A percentile compares a stretch with the other conserved stretches of the same genome.
phyloP scores from a whole-genome alignment of 1,284 basidiomycete species.

The Wallemia mellicola region DNA sequence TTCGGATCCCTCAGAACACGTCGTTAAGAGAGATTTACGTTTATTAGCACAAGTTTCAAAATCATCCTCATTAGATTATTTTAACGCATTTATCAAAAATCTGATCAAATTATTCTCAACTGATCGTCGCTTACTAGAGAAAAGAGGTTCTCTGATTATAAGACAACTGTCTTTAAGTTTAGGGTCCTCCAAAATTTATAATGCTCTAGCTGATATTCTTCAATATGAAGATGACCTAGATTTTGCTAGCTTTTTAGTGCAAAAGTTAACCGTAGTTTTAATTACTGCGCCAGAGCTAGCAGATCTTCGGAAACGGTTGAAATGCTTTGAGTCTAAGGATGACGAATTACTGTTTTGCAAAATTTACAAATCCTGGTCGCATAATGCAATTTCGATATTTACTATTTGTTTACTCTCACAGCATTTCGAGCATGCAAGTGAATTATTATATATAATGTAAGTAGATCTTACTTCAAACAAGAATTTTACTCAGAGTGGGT shows the following conservation, averaged over 20 bases:
- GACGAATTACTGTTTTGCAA: slow-evolving; percentile 68
- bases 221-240: slow-evolving; percentile 59
- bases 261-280: slow-evolving; percentile 86
- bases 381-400: slow-evolving; percentile 89
- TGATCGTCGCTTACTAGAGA: slow-evolving; percentile 64
- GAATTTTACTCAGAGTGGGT: too few relatives aligned
- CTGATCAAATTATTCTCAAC: slow-evolving; percentile 83
- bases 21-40: slow-evolving; percentile 84
- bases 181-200: slow-evolving; percentile 83
- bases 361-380: slow-evolving; percentile 90
- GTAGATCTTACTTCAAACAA: too few relatives aligned
- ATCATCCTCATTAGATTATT: slow-evolving; percentile 76
- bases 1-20: slow-evolving; percentile 78
- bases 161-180: slow-evolving; percentile 78
- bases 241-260: slow-evolving; percentile 86
- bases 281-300: slow-evolving; percentile 84
- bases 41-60: slow-evolving; percentile 78
- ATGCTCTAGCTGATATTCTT: slow-evolving; percentile 80
- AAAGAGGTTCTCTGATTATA: slow-evolving; percentile 79
- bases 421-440: slow-evolving; percentile 94
- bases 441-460: slow-evolving; percentile 90
- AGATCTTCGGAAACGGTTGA: slow-evolving; percentile 72
- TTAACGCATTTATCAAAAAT: slow-evolving; percentile 82
- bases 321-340: slow-evolving; percentile 48
- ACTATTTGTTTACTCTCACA: slow-evolving; percentile 84